Evolutionary conservation across 306 rosid species (phyloP).

Genomic region (Rosa lucieae): DNA sequence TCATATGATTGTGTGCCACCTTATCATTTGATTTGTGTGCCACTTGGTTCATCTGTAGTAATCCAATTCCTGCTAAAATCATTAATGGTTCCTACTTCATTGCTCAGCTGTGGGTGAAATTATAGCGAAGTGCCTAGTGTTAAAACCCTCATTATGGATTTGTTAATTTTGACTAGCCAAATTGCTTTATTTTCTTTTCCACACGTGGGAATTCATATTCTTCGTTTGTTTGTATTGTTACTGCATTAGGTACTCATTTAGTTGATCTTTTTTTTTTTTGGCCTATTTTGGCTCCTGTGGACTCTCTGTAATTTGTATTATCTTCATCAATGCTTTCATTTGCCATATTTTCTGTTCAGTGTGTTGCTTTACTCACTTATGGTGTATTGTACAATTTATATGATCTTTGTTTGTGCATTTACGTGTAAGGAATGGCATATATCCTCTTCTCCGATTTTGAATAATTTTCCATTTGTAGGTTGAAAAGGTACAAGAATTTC

Average conservation of each 20-base stretch:
- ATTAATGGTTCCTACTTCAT: not conserved
- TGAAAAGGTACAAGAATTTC: conserved; percentile 76
- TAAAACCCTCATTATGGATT: not conserved
- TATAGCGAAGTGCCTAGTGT: not conserved
- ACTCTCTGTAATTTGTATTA: not conserved
- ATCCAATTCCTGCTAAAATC: not conserved
- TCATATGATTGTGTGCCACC: not conserved
- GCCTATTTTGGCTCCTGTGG: not conserved
- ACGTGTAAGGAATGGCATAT: not conserved
- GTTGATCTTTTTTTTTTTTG: not conserved
- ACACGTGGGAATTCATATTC: not conserved
- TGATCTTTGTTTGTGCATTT: not conserved
- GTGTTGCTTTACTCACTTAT: not conserved
- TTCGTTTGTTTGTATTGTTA: not conserved
- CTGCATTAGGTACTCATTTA: not conserved
- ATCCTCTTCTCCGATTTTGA: not conserved
- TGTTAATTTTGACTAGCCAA: not conserved
- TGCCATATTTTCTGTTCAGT: not conserved
- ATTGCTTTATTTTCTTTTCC: not conserved
- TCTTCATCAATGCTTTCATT: not conserved
- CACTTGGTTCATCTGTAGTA: not conserved
- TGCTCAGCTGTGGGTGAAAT: not conserved
- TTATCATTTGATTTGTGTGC: not conserved
- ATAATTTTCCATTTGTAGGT: conserved; percentile 34
- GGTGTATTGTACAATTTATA: not conserved